Evolutionary conservation across 2,329 filamentous ascomycete genomes (phyloP), one percentile per base, ranked within the genome.

Genomic region (Ascochyta clinopodiicola): DNA sequence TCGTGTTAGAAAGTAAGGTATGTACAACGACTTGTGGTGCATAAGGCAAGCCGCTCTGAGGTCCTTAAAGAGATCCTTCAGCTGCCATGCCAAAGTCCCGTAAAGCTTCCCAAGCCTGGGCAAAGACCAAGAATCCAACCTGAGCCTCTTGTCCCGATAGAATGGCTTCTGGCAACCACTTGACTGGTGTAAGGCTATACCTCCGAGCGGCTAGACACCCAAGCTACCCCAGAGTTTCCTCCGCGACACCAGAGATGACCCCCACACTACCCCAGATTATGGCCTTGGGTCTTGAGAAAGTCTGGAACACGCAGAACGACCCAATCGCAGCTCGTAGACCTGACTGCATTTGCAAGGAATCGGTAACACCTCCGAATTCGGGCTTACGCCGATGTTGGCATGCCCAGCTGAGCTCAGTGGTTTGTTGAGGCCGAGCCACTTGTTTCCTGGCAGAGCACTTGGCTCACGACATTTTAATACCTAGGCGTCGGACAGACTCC

Each of bases 251-350:
- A 56, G 45, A 37, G 9, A 35, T 12, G 13, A 5, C 36, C 52
- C 52, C 52, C 52, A 56, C 52, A 42, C 52, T 46, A 37, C 52
- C 52, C 52, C 52, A 36, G 52, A 56, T n/a, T 43, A 25, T 9
- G 36, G 15, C 31, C 25, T 37, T 5, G 36, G 21, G n/a, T 19
- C 27, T 7, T 31, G 21, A 29, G 29, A 8, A 21, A n/a, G 31
- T 35, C 52, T 19, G 37, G 52, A 50, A 27, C 43, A 22, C 15
- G 7, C 19, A 10, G 13, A 19, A 10, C 17, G 3, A 9, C 9
- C 42, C 15, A 38, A 37, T 37, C 6, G 27, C 12, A 15, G 21
- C 10, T 9, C 7, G 2, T 1, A 6, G 3, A 7, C n/a, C n/a
- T 8, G 24, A 10, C 24, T 6, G 19, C 12, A 36, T 12, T 21